Evolutionary conservation across 495 filamentous ascomycete genomes (phyloP).

Genomic region (Aspergillus conjunctus): DNA sequence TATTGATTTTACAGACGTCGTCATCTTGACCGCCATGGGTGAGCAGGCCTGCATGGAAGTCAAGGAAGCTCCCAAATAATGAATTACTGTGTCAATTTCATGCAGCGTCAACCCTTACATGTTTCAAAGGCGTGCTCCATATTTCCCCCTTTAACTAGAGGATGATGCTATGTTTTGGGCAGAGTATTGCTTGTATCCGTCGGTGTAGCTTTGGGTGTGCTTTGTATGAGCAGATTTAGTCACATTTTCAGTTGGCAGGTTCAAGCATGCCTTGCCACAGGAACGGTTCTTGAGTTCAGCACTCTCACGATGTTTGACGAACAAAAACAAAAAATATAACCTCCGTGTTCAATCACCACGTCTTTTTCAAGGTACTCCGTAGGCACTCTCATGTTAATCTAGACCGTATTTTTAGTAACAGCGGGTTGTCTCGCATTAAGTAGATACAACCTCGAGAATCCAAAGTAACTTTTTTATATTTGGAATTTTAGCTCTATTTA

Average conservation of each 20-base stretch:
- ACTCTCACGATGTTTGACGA: slow-evolving; percentile 53
- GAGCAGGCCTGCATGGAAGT: slow-evolving; percentile 90
- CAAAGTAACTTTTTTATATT: no score
- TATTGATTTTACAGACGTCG: slow-evolving; percentile 62
- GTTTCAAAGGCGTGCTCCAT: slow-evolving; percentile 34
- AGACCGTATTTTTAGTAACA: neutral
- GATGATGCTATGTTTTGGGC: slow-evolving; percentile 36
- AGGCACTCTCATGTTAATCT: neutral
- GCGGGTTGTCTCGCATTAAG: no score
- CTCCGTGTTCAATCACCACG: neutral
- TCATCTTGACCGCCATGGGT: slow-evolving; percentile 91
- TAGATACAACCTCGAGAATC: no score
- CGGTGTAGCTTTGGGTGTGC: slow-evolving; percentile 44
- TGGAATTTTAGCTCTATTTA: no score
- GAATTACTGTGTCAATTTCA: slow-evolving; percentile 29
- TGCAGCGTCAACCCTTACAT: slow-evolving; percentile 41
- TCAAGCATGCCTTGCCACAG: slow-evolving; percentile 39
- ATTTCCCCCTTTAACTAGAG: slow-evolving; percentile 35
- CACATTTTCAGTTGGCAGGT: slow-evolving; percentile 44
- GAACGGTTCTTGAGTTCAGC: slow-evolving; percentile 43
- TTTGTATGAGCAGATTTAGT: slow-evolving; percentile 40
- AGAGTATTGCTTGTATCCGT: slow-evolving; percentile 31
- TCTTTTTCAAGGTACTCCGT: slow-evolving; percentile 26
- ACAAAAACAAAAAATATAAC: slow-evolving; percentile 37
- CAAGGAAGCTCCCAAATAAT: slow-evolving; percentile 76